Evolutionary conservation across 2,329 filamentous ascomycete genomes (phyloP).

Genomic region (Nigrospora osmanthi): DNA sequence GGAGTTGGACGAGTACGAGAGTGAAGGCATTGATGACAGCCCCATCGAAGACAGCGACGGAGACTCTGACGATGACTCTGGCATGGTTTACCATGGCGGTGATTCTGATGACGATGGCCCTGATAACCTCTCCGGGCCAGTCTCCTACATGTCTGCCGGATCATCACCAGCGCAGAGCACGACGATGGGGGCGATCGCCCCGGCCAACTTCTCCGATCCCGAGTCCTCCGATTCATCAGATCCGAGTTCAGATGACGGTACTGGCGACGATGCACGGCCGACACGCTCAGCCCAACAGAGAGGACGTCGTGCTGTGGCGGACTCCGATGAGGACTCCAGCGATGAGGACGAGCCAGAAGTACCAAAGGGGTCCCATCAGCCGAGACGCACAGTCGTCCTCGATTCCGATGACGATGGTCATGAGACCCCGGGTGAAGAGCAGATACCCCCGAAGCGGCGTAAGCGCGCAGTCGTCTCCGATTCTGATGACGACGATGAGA

Average conservation of each 20-base stretch:
- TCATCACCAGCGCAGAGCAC: not conserved
- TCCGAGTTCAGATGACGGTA: not conserved
- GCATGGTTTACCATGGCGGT: not conserved
- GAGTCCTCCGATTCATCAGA: not conserved
- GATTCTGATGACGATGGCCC: not conserved
- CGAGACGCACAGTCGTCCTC: not conserved
- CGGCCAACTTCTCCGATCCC: slow-evolving; percentile 6
- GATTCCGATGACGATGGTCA: not conserved
- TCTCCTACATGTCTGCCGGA: not conserved
- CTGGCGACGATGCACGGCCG: too few relatives aligned
- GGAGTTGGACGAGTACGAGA: slow-evolving; percentile 16
- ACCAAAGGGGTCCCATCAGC: too few relatives aligned
- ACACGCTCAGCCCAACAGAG: too few relatives aligned
- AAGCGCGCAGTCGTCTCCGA: not conserved
- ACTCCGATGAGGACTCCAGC: not conserved
- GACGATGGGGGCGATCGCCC: not conserved
- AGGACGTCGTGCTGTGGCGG: too few relatives aligned
- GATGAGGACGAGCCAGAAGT: not conserved
- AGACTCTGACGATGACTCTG: slow-evolving; percentile 5
- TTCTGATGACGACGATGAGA: not conserved
- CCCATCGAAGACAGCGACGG: slow-evolving; percentile 10
- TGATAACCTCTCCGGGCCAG: too few relatives aligned
- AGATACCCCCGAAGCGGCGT: not conserved
- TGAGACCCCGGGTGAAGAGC: not conserved
- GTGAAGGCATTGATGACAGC: slow-evolving; percentile 12